Evolutionary conservation across 352 stramenopile genomes (phyloP), one percentile per base, ranked within the genome.

Genomic region (Phytophthora colocasiae): DNA sequence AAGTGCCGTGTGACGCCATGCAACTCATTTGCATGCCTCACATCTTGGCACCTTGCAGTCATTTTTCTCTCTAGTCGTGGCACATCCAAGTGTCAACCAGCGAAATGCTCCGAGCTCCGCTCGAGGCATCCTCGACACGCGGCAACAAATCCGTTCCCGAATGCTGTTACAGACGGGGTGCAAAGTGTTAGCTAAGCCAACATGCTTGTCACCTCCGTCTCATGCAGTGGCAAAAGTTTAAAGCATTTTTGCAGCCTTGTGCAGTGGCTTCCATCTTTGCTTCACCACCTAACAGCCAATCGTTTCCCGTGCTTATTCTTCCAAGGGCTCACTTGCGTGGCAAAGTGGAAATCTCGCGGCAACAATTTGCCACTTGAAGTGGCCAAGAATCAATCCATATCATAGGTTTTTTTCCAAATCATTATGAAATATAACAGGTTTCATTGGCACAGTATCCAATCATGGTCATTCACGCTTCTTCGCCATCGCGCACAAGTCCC

Each of bases 11-110:
- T 64, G 62, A 40, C 39, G 45, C 8, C 31, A 15, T 5, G 11
- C 19, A 70, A 65, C 62, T 70, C 62, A 70, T 70, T 12, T 49
- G 14, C 1, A 9, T 47, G 62, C 62, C 62, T 69, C 62, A 69
- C 9, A 67, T 7, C 22, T 39, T 27, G 31, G 31, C 31, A 36
- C 11, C 8, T n/a, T 36, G 31, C 31, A 36, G 31, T 36, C 9
- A 36, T 14, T 14, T 36, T 29, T 69, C 52, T 61, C 32, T 69
- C 61, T 41, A 69, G 52, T 69, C 61, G 61, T 15, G 8, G n/a
- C 31, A 19, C 40, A 41, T 58, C n/a, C 31, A 8, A 38, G 26
- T 63, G 43, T 38, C 50, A 46, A 68, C 52, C 60, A 58, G 26
- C 52, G 61, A 63, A 69, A 69, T 58, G 44, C 15, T 14, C n/a